A percentile compares a stretch with the other conserved stretches of the same genome.
phyloP scores from a whole-genome alignment of 108 stramenopile genomes.

The Cyclotella kingstonii region DNA sequence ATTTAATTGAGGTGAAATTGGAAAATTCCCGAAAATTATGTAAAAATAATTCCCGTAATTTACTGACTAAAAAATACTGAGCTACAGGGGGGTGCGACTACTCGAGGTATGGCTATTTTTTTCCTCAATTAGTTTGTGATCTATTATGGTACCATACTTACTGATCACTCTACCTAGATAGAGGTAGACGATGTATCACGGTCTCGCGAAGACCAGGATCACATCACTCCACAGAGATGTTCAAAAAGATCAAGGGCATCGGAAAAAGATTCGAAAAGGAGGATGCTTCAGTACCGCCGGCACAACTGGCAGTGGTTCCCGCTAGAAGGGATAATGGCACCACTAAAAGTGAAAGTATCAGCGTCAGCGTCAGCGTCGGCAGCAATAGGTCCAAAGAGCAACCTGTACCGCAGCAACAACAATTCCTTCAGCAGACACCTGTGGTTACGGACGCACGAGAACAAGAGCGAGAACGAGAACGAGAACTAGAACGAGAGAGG shows the following conservation, averaged over 20 bases:
- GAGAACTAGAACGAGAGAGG: background rate
- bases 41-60: too few species aligned
- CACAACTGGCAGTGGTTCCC: background rate
- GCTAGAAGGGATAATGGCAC: too few species aligned
- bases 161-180: too few species aligned
- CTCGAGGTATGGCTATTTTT: too few species aligned
- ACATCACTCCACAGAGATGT: too few species aligned
- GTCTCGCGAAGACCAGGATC: background rate
- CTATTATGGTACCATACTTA: too few species aligned
- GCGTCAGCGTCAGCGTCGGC: background rate
- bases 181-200: background rate
- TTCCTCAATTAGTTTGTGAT: too few species aligned
- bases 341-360: too few species aligned
- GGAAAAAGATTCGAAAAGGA: background rate
- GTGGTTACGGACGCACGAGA: background rate
- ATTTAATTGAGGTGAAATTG: too few species aligned
- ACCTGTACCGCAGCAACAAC: background rate
- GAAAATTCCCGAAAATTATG: too few species aligned
- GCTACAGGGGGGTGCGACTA: too few species aligned
- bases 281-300: background rate
- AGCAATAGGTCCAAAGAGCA: background rate
- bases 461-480: background rate
- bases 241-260: constrained; percentile 7
- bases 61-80: too few species aligned
- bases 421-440: background rate